phyloP scores from a whole-genome alignment of 2,329 filamentous ascomycete species.

The Exserohilum turcica region DNA sequence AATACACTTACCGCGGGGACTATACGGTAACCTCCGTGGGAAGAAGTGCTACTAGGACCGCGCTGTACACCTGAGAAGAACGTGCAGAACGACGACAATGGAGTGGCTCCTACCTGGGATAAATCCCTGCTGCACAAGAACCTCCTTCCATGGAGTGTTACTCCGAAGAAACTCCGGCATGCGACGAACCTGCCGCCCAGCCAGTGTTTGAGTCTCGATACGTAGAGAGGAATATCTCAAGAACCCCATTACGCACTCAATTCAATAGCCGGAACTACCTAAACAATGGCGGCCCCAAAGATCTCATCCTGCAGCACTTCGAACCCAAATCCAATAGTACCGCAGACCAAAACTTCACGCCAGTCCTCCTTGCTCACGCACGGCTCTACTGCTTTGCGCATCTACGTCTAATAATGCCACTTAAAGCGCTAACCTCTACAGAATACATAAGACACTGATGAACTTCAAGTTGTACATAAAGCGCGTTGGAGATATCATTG shows the following conservation, averaged over 20 bases:
- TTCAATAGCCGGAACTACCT: background rate
- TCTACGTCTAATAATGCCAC: background rate
- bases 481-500: background rate
- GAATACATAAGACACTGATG: background rate
- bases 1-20: background rate
- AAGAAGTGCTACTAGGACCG: background rate
- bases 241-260: background rate
- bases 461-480: background rate
- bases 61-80: background rate
- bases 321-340: background rate
- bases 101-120: background rate
- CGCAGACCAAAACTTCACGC: background rate
- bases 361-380: background rate
- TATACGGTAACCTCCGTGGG: background rate
- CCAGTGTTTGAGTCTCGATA: background rate
- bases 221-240: background rate
- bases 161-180: background rate
- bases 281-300: background rate
- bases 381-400: background rate
- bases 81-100: background rate
- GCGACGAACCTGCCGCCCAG: background rate
- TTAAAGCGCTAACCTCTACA: background rate
- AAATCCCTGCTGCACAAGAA: background rate
- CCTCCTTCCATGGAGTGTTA: background rate
- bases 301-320: background rate